Base-by-base conservation (phyloP, 2,329 filamentous ascomycete species). In the Diaporthe amygdali region DNA sequence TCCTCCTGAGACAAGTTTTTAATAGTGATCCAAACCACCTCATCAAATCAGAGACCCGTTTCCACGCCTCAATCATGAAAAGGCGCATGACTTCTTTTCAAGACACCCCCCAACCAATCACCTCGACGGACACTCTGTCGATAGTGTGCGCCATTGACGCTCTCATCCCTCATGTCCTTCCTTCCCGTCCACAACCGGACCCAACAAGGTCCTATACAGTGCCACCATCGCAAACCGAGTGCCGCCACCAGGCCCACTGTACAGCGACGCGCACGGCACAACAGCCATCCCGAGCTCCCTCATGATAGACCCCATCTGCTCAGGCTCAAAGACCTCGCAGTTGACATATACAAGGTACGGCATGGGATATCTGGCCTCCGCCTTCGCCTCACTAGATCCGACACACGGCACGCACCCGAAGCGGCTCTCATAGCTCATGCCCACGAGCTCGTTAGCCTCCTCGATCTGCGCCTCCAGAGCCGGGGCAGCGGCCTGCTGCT, bases 331-430 rank as follows among this genome's bases (percentile, higher is more conserved):
- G 17, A 69, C 27, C 5, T 44, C 39, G 15, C 55, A 49, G 34
- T 74, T 75, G 0, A 75, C 76, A 41, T 80, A 81, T 25, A 74
- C 74, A 5, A 80, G 72, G 56, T 79, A 79, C 2, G 78, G 74
- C 55, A 46, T 68, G 27, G 74, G 20, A 14, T n/a, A 32, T n/a
- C n/a, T n/a, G n/a, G n/a, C n/a, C 14, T 9, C 7, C 1, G 30
- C 30, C 44, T 20, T n/a, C 14, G 44, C n/a, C 1, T 9, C 59
- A 1, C 25, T 30, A 14, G 20, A 27, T 5, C 30, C 20, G 14
- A 22, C 41, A 6, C 41, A 10, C 14, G 59, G n/a, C 30, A 30
- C 59, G 15, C 44, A 49, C n/a, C 59, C 59, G n/a, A 64, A 37
- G 30, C 44, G 59, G 44, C 27, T 22, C n/a, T 14, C n/a, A 14